phyloP scores from a whole-genome alignment of 2,329 filamentous ascomycete species.

The Aureobasidium pullulans region DNA sequence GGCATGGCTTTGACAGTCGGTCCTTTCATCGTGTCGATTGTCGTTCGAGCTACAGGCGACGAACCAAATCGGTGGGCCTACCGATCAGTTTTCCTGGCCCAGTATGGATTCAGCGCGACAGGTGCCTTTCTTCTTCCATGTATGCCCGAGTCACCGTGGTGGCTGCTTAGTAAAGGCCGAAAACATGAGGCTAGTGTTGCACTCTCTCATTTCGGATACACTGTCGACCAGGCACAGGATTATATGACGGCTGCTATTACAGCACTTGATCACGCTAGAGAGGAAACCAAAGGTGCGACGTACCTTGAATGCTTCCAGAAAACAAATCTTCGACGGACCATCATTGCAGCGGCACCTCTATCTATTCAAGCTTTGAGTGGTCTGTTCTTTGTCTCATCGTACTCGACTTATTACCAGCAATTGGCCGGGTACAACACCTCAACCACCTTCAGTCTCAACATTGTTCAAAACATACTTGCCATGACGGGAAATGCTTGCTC shows the following conservation, averaged over 20 bases:
- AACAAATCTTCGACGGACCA: slow-evolving; percentile 34
- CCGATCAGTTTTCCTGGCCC: slow-evolving; percentile 34
- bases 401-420: slow-evolving; percentile 39
- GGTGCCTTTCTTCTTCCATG: slow-evolving; percentile 22
- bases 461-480: slow-evolving; percentile 34
- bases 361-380: slow-evolving; percentile 31
- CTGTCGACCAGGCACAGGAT: slow-evolving; percentile 17
- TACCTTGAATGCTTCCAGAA: slow-evolving; percentile 36
- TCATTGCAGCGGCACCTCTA: slow-evolving; percentile 33
- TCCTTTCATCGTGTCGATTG: slow-evolving; percentile 28
- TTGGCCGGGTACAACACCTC: slow-evolving; percentile 34
- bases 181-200: slow-evolving; percentile 17
- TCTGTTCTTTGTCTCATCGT: slow-evolving; percentile 30
- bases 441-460: slow-evolving; percentile 34
- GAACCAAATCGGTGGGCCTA: slow-evolving; percentile 36
- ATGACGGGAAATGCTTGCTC: slow-evolving; percentile 36
- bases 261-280: slow-evolving; percentile 29
- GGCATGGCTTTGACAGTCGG: slow-evolving; percentile 36
- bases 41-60: slow-evolving; percentile 24
- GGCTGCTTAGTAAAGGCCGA: slow-evolving; percentile 15
- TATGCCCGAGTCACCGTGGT: slow-evolving; percentile 21
- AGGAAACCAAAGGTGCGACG: slow-evolving; percentile 32
- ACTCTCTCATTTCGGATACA: slow-evolving; percentile 21
- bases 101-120: slow-evolving; percentile 35
- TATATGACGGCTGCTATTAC: slow-evolving; percentile 22